Percentiles rank a stretch among this genome's conserved stretches.
These are phyloP conservation scores for Pyrus bretschneideri DNA, from an alignment of 306 rosid species.

Conservation along the genomic window DNA sequence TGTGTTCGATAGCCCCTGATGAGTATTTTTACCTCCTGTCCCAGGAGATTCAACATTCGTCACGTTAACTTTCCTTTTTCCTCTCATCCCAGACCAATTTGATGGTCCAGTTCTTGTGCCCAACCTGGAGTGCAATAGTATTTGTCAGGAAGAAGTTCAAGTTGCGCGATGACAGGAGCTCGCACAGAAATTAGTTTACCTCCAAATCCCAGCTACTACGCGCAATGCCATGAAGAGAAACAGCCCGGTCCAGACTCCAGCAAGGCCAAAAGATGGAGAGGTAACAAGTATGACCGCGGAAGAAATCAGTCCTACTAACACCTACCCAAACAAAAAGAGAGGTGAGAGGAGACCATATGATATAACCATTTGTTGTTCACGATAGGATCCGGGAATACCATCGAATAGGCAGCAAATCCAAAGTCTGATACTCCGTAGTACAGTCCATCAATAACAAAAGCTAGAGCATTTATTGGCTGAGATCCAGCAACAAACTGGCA, in stretches of 20 bases:
- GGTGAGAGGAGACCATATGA: constrained; percentile 6
- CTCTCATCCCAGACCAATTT: constrained; percentile 44
- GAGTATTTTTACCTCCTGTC: neutral
- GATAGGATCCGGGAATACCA: constrained; percentile 41
- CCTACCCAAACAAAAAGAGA: constrained; percentile 32
- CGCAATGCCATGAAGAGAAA: constrained; percentile 87
- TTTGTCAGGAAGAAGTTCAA: neutral
- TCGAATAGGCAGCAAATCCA: constrained; percentile 84
- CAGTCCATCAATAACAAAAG: constrained; percentile 90
- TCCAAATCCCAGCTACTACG: constrained; percentile 75
- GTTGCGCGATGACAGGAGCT: neutral
- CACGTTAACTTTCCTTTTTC: constrained; percentile 39
- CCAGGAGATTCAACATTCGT: neutral
- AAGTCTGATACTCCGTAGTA: constrained; percentile 95
- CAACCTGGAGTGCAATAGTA: constrained; percentile 36
- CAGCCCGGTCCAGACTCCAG: constrained; percentile 88
- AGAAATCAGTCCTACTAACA: constrained; percentile 55
- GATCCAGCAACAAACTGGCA: constrained; percentile 89
- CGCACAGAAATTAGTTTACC: constrained; percentile 35
- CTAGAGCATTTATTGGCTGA: constrained; percentile 89
- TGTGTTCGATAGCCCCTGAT: neutral
- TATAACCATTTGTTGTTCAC: neutral
- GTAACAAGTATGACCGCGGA: constrained; percentile 59
- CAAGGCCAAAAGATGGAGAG: constrained; percentile 68
- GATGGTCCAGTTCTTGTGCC: constrained; percentile 79